phyloP scores from a whole-genome alignment of 192 early-diverging fungal species.

The Coemansia umbellata region DNA sequence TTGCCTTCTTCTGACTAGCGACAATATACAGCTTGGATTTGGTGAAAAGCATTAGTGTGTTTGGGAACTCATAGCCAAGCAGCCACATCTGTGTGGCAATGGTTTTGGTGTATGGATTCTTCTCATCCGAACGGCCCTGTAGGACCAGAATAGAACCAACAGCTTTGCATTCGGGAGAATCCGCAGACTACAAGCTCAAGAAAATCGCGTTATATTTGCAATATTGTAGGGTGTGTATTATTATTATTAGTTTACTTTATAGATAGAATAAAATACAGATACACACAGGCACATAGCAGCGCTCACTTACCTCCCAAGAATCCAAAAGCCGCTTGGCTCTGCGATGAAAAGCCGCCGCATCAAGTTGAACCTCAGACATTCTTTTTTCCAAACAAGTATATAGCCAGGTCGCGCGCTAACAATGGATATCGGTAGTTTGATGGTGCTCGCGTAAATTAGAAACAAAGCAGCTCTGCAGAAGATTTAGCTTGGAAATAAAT shows the following conservation, averaged over 20 bases:
- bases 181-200: neutral
- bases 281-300: too few relatives aligned
- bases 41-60: conserved; percentile 78
- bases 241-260: too few relatives aligned
- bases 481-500: too few relatives aligned
- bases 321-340: conserved; percentile 38
- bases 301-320: conserved; percentile 30
- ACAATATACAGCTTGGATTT: conserved; percentile 72
- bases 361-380: conserved; percentile 47
- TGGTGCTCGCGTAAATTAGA: too few relatives aligned
- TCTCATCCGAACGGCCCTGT: conserved; percentile 30
- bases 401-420: too few relatives aligned
- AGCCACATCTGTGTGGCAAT: conserved; percentile 76
- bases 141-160: conserved; percentile 37
- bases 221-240: too few relatives aligned
- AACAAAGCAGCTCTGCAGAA: too few relatives aligned
- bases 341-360: conserved; percentile 39
- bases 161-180: neutral
- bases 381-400: too few relatives aligned
- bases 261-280: too few relatives aligned
- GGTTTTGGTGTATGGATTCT: conserved; percentile 45
- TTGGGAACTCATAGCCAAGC: conserved; percentile 86
- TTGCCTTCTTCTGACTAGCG: conserved; percentile 76
- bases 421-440: too few relatives aligned
- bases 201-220: too few relatives aligned